Evolutionary conservation across 768 basidiomycete species (phyloP), one percentile per base, ranked within the genome.

Genomic region (Mycena crocata): DNA sequence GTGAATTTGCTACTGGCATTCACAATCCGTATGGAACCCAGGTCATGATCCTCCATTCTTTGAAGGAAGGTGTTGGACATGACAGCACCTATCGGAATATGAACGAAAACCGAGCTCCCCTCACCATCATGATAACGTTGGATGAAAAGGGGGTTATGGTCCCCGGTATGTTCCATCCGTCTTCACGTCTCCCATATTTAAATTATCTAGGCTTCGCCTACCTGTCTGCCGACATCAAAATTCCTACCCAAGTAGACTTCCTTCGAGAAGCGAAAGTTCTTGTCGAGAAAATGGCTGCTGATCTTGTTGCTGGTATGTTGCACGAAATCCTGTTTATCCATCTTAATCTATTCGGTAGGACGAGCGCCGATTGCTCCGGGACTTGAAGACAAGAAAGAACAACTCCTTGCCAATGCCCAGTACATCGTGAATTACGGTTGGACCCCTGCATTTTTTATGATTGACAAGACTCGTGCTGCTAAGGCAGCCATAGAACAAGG

Each of bases 81-180:
- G 67, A 71, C 24, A 31, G 58, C 2, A 62, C 52, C 1, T 71
- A 58, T 24, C 24, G 68, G 1, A 44, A 71, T 51, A 69, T 70
- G 66, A 71, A 69, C 26, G 59, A 71, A 44, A 71, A 69, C 35
- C 58, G 62, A 3, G 70, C 70, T 1, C 62, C 64, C 0, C 52
- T 71, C 9, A 71, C 67, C 0, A 51, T 71, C 32, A 37, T 71
- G 49, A 50, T 48, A 14, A 64, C 64, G 0, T 10, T 69, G 4
- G 64, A 71, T 42, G 30, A 57, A 14, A 28, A 62, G 23, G 23
- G 26, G 0, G 64, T 56, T 6, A 62, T 71, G 63, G 56, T 65
- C n/a, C 70, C 70, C 3, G 64, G 70, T 71, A 46, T 14, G 15
- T 50, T 14, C 23, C 14, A 7, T 21, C 23, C n/a, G 7, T 23